phyloP scores from a whole-genome alignment of 140 eudicot genomes.

The Erigeron philadelphicus region DNA sequence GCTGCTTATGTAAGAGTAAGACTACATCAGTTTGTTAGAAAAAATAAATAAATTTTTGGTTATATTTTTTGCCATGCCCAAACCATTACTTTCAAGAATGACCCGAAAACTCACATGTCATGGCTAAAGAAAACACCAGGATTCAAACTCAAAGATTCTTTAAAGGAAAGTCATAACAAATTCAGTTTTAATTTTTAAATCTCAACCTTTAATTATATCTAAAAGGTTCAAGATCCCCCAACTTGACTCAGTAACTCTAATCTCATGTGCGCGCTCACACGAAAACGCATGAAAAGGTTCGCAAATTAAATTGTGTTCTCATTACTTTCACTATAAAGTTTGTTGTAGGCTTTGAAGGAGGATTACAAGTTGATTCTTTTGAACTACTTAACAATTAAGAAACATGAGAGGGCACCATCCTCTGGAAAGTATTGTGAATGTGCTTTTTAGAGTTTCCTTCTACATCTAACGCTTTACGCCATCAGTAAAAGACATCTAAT shows the following conservation, averaged over 20 bases:
- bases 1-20: background rate
- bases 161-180: too few relatives aligned
- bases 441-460: conserved; percentile 7
- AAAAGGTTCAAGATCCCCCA: too few relatives aligned
- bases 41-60: background rate
- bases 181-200: too few relatives aligned
- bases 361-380: conserved; percentile 25
- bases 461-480: background rate
- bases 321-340: conserved; percentile 19
- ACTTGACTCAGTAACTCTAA: background rate
- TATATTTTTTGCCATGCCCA: background rate
- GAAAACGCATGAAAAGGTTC: background rate
- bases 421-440: conserved; percentile 13
- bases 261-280: background rate
- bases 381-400: conserved; percentile 31
- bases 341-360: conserved; percentile 28
- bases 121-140: too few relatives aligned
- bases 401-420: conserved; percentile 21
- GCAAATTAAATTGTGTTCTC: conserved; percentile 20
- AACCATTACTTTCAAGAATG: background rate
- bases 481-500: background rate
- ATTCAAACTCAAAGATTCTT: too few relatives aligned
- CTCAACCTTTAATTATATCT: too few relatives aligned
- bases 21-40: background rate
- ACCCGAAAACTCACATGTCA: too few relatives aligned